Percentiles rank a stretch among this genome's conserved stretches.
Conservation (phyloP, 2,329 filamentous ascomycete genomes). For the Penicillium griseofulvum region DNA sequence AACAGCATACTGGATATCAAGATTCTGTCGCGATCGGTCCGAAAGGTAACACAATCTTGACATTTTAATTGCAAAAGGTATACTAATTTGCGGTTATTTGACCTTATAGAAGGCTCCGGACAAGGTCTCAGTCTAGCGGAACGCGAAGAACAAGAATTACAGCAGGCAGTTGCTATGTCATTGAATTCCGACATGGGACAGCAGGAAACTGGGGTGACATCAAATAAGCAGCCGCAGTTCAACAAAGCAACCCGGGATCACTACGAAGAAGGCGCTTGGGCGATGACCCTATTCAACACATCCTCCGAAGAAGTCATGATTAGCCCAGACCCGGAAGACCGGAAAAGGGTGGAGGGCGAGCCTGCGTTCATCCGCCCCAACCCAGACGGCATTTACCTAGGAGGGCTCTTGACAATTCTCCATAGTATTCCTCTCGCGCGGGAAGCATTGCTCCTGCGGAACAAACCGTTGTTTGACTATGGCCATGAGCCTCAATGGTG, state of each 20-base stretch:
- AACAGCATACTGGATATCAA: slow-evolving; percentile 21
- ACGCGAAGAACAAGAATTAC: slow-evolving; percentile 45
- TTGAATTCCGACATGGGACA: slow-evolving; percentile 41
- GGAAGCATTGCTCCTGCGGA: slow-evolving; percentile 55
- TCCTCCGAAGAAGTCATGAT: slow-evolving; percentile 54
- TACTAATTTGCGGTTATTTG: slow-evolving; percentile 17
- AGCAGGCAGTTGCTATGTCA: slow-evolving; percentile 49
- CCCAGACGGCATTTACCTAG: slow-evolving; percentile 53
- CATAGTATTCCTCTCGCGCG: slow-evolving; percentile 59
- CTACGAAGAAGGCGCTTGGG: slow-evolving; percentile 57
- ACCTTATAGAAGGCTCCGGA: slow-evolving; percentile 19
- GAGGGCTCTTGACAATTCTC: slow-evolving; percentile 60
- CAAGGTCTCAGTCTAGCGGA: slow-evolving; percentile 42
- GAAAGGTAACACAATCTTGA: slow-evolving; percentile 27
- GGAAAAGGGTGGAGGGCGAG: slow-evolving; percentile 48
- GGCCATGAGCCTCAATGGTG: slow-evolving; percentile 61
- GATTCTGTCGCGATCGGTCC: slow-evolving; percentile 25
- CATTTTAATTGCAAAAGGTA: slow-evolving; percentile 3
- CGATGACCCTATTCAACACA: slow-evolving; percentile 51
- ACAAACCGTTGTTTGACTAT: slow-evolving; percentile 49
- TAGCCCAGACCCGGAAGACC: slow-evolving; percentile 52
- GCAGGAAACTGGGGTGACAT: slow-evolving; percentile 57
- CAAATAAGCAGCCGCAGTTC: slow-evolving; percentile 44
- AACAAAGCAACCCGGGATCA: slow-evolving; percentile 54
- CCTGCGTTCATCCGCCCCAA: slow-evolving; percentile 60